Conservation (phyloP, 805 yeast species). For the Diddensiella santjacobensis region DNA sequence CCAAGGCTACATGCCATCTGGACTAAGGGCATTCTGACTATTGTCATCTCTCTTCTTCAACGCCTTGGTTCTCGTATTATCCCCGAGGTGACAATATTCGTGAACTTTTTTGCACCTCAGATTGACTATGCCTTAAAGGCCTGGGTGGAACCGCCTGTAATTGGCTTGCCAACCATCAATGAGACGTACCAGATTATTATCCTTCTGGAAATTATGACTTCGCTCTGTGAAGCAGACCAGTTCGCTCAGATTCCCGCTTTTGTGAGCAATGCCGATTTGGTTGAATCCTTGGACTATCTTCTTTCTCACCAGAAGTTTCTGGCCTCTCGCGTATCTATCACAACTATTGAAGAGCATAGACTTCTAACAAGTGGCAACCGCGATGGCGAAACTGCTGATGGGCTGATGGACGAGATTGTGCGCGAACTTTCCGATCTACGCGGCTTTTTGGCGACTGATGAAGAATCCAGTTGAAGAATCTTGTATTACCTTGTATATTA, state of each 20-base stretch:
- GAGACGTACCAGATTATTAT: conserved; percentile 69
- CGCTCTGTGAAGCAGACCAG: conserved; percentile 51
- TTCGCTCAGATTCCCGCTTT: conserved; percentile 25
- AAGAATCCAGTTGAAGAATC: no score
- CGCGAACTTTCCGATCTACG: conserved; percentile 45
- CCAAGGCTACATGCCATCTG: conserved; percentile 71
- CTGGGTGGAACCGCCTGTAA: conserved; percentile 60
- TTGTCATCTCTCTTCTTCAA: conserved; percentile 55
- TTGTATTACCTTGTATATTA: no score
- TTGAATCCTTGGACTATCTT: conserved; percentile 61
- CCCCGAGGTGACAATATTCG: conserved; percentile 62
- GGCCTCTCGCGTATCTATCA: conserved; percentile 61
- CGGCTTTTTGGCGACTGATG: conserved; percentile 9
- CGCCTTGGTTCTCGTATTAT: conserved; percentile 60
- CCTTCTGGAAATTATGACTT: conserved; percentile 53
- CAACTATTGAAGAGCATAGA: conserved; percentile 61
- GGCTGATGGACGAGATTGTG: conserved; percentile 42
- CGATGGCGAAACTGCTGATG: neutral
- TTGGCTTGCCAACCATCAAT: conserved; percentile 48
- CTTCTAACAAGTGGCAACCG: conserved; percentile 42
- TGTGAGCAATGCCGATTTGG: conserved; percentile 46
- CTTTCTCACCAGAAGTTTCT: conserved; percentile 84
- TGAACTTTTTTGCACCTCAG: conserved; percentile 61
- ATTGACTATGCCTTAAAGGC: conserved; percentile 56
- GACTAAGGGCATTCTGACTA: conserved; percentile 78